These are phyloP conservation scores for Acrasis kona DNA, from an alignment of 78 protist species.

Conservation along the genomic window DNA sequence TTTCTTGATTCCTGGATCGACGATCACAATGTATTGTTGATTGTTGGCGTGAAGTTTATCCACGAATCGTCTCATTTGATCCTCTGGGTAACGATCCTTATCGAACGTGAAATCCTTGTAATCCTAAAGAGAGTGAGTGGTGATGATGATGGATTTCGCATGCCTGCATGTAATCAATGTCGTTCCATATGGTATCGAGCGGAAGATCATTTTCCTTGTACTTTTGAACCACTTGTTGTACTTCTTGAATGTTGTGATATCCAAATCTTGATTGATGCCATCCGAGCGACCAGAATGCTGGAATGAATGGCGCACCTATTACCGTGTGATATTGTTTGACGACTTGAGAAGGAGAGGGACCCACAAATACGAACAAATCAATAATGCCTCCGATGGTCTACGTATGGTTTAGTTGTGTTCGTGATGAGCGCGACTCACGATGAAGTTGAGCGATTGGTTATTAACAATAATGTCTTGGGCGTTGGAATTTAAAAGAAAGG, in stretches of 20 bases:
- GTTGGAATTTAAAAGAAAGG: background rate
- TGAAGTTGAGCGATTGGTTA: too few species aligned
- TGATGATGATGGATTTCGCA: conserved; percentile 95
- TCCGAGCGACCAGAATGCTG: background rate
- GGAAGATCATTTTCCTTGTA: conserved; percentile 86
- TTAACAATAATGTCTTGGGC: background rate
- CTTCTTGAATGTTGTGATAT: conserved; percentile 64
- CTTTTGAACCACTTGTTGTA: conserved; percentile 43
- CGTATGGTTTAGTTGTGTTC: background rate
- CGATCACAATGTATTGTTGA: conserved; percentile 77
- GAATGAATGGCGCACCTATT: background rate
- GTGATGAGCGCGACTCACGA: too few species aligned
- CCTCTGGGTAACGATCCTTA: conserved; percentile 34
- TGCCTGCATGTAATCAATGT: conserved; percentile 98
- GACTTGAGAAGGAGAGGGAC: background rate
- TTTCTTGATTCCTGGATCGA: conserved; percentile 96
- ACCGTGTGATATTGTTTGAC: background rate
- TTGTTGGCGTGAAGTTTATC: background rate
- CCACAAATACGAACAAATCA: background rate
- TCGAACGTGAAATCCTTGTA: conserved; percentile 66
- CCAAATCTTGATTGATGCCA: conserved; percentile 71
- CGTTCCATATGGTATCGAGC: conserved; percentile 96
- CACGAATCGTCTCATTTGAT: conserved; percentile 28
- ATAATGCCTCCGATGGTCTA: background rate
- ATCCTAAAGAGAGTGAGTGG: conserved; percentile 71